phyloP scores from a whole-genome alignment of 768 basidiomycete species.

The Amanita exitialis region DNA sequence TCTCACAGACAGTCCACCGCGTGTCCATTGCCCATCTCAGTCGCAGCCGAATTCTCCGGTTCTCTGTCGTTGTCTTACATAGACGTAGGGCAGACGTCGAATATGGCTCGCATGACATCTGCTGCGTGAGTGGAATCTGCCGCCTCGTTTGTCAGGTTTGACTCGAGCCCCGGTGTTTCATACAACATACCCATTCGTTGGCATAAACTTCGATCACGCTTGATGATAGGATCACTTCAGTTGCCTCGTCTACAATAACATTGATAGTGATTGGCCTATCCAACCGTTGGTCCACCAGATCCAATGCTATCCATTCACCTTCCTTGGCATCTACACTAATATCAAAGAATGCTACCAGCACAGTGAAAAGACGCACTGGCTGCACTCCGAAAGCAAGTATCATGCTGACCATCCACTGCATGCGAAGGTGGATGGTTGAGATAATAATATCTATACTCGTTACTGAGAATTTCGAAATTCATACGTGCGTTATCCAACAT shows the following conservation, averaged over 20 bases:
- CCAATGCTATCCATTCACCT: slow-evolving; percentile 21
- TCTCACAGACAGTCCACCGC: slow-evolving; percentile 28
- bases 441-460: slow-evolving; percentile 25
- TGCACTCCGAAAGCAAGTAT: slow-evolving; percentile 41
- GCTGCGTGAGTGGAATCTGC: background rate
- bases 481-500: slow-evolving; percentile 32
- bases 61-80: background rate
- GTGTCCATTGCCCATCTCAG: slow-evolving; percentile 16
- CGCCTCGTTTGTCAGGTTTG: background rate
- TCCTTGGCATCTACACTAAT: slow-evolving; percentile 15
- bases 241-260: slow-evolving; percentile 17
- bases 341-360: background rate
- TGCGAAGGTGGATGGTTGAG: slow-evolving; percentile 34
- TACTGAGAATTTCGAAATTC: slow-evolving; percentile 24
- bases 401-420: slow-evolving; percentile 44
- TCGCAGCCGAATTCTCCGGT: slow-evolving; percentile 18
- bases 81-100: background rate
- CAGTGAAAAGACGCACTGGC: slow-evolving; percentile 24
- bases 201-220: slow-evolving; percentile 10
- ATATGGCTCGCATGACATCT: background rate
- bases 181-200: slow-evolving; percentile 1
- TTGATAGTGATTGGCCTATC: slow-evolving; percentile 9
- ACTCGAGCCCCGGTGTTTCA: background rate
- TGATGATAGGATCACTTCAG: slow-evolving; percentile 12
- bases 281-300: slow-evolving; percentile 10